Evolutionary conservation across 2,329 filamentous ascomycete genomes (phyloP).

Genomic region (Ophiostoma pallidulum): DNA sequence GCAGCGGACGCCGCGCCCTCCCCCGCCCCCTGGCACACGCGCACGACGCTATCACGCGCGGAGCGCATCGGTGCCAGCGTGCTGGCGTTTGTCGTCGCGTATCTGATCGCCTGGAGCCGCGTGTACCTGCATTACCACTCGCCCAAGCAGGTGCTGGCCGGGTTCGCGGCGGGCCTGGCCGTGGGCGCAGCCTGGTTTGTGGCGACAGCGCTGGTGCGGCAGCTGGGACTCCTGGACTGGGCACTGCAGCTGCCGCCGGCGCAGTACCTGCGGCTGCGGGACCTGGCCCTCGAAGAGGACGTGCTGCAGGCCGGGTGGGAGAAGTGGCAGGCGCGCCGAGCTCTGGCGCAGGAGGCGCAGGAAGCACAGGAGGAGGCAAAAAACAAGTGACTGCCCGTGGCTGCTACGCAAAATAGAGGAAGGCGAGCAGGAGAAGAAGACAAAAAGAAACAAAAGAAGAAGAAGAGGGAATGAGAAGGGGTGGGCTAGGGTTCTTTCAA

Average conservation of each 20-base stretch:
- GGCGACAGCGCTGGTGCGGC: constrained; percentile 56
- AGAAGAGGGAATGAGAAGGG: no score
- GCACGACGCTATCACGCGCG: constrained; percentile 27
- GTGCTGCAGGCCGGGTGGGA: constrained; percentile 88
- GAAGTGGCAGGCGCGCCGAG: constrained; percentile 69
- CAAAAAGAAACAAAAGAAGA: no score
- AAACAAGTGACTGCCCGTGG: constrained; percentile 21
- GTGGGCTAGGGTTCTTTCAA: no score
- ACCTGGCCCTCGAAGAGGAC: constrained; percentile 82
- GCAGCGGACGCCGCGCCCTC: not conserved
- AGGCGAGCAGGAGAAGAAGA: not conserved
- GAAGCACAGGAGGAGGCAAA: constrained; percentile 26
- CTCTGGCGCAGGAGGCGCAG: no score
- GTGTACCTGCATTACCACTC: constrained; percentile 94
- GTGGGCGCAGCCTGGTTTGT: constrained; percentile 74
- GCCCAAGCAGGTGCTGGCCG: constrained; percentile 73
- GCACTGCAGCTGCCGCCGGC: constrained; percentile 56
- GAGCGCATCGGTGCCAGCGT: constrained; percentile 49
- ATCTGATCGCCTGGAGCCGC: constrained; percentile 67
- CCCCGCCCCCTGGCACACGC: not conserved
- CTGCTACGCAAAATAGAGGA: not conserved
- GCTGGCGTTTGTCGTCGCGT: constrained; percentile 52
- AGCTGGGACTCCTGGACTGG: constrained; percentile 62
- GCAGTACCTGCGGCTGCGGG: constrained; percentile 62
- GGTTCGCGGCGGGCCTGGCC: constrained; percentile 57